Percentiles rank a stretch among this genome's conserved stretches.
Evolutionary conservation across 176 grass and related monocot species (phyloP).

Genomic region (Juncus effusus): DNA sequence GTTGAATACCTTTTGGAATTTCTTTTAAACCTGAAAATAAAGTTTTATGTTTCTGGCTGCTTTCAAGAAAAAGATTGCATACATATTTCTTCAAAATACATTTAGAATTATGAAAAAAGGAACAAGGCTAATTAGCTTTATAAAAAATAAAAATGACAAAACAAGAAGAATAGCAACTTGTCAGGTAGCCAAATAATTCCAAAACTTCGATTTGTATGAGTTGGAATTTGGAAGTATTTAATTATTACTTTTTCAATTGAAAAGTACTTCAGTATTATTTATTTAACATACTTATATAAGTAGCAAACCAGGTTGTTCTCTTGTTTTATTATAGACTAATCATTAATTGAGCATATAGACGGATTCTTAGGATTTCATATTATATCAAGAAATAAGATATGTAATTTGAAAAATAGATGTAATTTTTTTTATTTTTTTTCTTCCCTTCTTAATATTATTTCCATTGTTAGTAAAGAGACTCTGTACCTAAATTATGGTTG

Average conservation of each 20-base stretch:
- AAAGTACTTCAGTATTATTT: neutral
- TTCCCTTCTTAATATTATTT: no score
- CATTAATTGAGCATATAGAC: no score
- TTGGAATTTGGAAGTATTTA: neutral
- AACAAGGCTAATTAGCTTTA: conserved; percentile 1
- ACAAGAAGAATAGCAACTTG: neutral
- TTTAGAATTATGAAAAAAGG: conserved; percentile 6
- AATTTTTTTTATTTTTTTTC: no score
- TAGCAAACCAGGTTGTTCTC: conserved; percentile 18
- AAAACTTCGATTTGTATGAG: neutral
- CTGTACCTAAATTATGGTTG: no score
- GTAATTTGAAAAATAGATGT: no score
- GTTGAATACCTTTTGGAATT: neutral
- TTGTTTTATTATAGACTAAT: neutral
- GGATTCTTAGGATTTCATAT: no score
- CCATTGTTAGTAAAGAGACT: no score
- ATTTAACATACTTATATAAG: neutral
- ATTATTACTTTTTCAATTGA: no score
- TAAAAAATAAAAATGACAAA: neutral
- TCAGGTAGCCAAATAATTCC: conserved; percentile 10
- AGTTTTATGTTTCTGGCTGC: neutral
- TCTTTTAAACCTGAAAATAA: neutral
- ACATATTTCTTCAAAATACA: neutral
- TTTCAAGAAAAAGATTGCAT: conserved; percentile 6
- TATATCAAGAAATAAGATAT: no score